phyloP scores from a whole-genome alignment of 495 filamentous ascomycete species.

The Tuber aestivum region DNA sequence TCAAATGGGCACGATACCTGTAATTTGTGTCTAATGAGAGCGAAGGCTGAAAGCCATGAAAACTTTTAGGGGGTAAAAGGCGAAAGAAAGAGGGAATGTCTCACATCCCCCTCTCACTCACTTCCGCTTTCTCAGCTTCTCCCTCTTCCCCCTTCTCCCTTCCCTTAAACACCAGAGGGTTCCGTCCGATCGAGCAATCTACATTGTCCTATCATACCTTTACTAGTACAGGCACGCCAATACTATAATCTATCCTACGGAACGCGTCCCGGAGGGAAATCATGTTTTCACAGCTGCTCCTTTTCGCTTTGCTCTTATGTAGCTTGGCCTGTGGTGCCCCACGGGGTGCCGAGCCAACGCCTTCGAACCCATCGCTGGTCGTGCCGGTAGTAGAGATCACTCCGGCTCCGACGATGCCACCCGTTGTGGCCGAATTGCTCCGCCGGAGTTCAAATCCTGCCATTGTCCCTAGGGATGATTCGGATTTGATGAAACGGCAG shows the following conservation, averaged over 20 bases:
- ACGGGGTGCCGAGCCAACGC: background rate
- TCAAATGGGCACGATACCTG: background rate
- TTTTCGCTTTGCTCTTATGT: background rate
- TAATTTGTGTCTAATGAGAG: background rate
- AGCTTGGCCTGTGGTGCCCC: background rate
- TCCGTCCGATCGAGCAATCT: background rate
- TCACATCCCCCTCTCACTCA: background rate
- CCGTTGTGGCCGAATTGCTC: background rate
- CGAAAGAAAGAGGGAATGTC: background rate
- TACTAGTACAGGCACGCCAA: background rate
- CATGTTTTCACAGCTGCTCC: background rate
- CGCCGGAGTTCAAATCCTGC: background rate
- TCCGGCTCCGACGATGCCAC: background rate
- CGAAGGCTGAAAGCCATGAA: background rate
- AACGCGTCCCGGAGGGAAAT: background rate
- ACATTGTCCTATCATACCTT: no score
- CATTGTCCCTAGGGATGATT: background rate
- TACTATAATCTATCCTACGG: background rate
- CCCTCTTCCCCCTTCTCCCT: background rate
- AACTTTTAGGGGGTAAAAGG: background rate
- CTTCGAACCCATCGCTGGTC: background rate
- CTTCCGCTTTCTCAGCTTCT: background rate
- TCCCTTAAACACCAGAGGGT: background rate
- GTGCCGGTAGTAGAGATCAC: background rate
- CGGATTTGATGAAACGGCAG: background rate